Evolutionary conservation across 371 early-diverging fungal genomes (phyloP), one percentile per base, ranked within the genome.

Genomic region (Blastocladiella emersonii): DNA sequence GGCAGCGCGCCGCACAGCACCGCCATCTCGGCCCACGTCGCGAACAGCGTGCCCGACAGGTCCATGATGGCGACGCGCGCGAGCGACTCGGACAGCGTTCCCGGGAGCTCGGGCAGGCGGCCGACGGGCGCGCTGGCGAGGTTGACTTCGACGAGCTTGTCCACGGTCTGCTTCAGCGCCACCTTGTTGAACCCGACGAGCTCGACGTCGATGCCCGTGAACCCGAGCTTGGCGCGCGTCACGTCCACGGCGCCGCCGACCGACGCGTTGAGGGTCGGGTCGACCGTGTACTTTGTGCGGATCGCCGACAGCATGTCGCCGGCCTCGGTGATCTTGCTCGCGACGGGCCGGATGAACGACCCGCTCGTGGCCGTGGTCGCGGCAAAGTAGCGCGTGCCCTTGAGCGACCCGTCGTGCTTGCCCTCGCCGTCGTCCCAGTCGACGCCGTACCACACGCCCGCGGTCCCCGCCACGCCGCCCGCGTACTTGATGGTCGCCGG

Each of bases 401-500:
- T 65, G 36, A 49, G 6, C n/a, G 60, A 34, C 36, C 65, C 65
- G 44, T 25, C 53, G 41, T 65, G 65, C 56, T 65, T 65, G 32
- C 65, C 63, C 4, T 30, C 19, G 4, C 23, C 30, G 53, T 65
- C 65, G 37, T 65, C 65, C 65, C 65, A 65, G 21, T 65, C 61
- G 43, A 61, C 59, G 10, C 59, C 59, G 37, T 34, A 36, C 59
- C 59, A 59, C 7, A 25, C 8, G 13, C 59, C 59, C 12, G 34
- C 12, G 12, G 59, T 59, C 15, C 41, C 41, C 8, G 34, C 27
- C 2, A 59, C 37, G 15, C 8, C 27, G 32, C 59, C 59, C 15
- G 32, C 6, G 21, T 59, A 59, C 21, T 25, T 19, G 17, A 59
- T 21, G 37, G 59, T 59, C 4, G 25, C 57, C 36, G 39, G 1